These are phyloP conservation scores for Chlamydomonas schloesseri DNA, from an alignment of 139 green algal genomes.

Conservation along the genomic window DNA sequence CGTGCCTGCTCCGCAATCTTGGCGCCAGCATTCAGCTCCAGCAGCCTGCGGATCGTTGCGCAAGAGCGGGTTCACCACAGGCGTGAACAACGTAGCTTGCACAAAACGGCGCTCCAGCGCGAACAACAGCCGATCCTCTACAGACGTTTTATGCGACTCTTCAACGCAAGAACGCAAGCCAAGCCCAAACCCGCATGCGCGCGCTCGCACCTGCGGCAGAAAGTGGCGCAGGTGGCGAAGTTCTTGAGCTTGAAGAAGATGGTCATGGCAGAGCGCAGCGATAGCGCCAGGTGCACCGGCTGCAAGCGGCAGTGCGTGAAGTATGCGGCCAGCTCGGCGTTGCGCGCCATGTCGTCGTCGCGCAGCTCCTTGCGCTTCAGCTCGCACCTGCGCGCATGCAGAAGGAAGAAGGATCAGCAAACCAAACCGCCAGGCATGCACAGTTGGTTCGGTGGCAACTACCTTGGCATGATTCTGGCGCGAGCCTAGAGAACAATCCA, in stretches of 20 bases:
- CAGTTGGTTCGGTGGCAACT: too few relatives aligned
- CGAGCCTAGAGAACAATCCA: too few relatives aligned
- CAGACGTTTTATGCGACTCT: too few relatives aligned
- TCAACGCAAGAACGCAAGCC: too few relatives aligned
- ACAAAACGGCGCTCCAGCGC: too few relatives aligned
- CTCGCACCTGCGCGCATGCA: slow-evolving; percentile 79
- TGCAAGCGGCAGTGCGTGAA: slow-evolving; percentile 97
- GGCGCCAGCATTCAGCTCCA: slow-evolving; percentile 93
- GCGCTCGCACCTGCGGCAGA: slow-evolving; percentile 78
- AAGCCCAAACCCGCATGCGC: neutral
- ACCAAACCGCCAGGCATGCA: too few relatives aligned
- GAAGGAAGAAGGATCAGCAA: too few relatives aligned
- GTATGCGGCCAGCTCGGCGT: slow-evolving; percentile 97
- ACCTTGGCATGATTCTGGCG: too few relatives aligned
- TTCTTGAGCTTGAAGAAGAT: slow-evolving; percentile 98
- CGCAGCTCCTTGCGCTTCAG: slow-evolving; percentile 87
- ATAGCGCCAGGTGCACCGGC: slow-evolving; percentile 91
- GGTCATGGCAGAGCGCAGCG: slow-evolving; percentile 92
- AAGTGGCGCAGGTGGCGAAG: slow-evolving; percentile 86
- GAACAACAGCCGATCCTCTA: too few relatives aligned
- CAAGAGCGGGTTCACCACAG: too few relatives aligned
- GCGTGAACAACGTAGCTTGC: too few relatives aligned
- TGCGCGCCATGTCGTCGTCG: slow-evolving; percentile 77
- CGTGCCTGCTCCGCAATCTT: slow-evolving; percentile 86
- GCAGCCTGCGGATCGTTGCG: slow-evolving; percentile 72